Evolutionary conservation across 164 flowering plant genomes (phyloP).

Genomic region (Paratinospora sagittata): DNA sequence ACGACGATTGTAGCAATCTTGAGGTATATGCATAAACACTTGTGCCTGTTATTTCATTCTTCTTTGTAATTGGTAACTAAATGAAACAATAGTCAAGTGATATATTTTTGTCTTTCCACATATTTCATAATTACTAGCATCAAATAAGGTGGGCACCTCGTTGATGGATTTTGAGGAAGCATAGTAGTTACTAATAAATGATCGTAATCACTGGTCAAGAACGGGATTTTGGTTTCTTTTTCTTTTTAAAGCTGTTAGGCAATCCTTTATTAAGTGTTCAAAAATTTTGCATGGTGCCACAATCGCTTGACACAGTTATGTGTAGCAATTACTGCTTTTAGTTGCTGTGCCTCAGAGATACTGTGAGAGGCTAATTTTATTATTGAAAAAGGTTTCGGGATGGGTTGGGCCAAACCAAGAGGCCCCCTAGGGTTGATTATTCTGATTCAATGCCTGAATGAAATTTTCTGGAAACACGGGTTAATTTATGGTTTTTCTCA

Average conservation of each 20-base stretch:
- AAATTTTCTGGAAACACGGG: too few species aligned
- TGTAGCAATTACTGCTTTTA: neutral
- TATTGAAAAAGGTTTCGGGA: too few species aligned
- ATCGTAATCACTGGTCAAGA: neutral
- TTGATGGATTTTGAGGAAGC: neutral
- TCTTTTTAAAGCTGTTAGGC: neutral
- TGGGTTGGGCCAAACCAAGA: neutral
- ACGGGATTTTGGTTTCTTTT: neutral
- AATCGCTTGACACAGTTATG: neutral
- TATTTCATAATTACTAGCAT: neutral
- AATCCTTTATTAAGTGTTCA: neutral
- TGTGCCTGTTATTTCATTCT: neutral
- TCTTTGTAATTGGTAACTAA: neutral
- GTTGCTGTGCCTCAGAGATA: neutral
- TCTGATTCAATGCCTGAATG: neutral
- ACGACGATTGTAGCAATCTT: conserved; percentile 62
- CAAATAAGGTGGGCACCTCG: neutral
- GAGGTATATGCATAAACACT: conserved; percentile 45
- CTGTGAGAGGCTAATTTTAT: neutral
- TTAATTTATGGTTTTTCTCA: neutral
- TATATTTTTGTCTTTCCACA: too few species aligned
- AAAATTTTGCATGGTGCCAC: neutral
- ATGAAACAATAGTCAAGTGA: neutral
- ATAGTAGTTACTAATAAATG: neutral
- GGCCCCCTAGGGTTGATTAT: too few species aligned